Percentiles rank a stretch among this genome's conserved stretches.
Evolutionary conservation across 306 rosid genomes (phyloP).

Genomic region (Quercus glauca): DNA sequence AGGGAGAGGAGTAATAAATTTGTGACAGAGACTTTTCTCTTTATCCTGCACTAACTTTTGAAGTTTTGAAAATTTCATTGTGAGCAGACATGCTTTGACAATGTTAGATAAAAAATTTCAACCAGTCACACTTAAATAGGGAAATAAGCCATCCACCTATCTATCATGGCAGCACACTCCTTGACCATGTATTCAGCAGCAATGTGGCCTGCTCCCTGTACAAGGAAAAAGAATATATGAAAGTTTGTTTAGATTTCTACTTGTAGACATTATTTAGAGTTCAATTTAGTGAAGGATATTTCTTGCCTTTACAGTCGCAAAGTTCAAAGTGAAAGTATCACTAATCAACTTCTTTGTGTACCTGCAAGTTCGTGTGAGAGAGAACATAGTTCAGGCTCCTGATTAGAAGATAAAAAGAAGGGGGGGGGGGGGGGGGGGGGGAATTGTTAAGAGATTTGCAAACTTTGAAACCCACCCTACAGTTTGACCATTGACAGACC

Average conservation of each 20-base stretch:
- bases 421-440: neutral
- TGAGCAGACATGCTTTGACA: neutral
- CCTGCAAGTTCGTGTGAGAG: slow-evolving; percentile 13
- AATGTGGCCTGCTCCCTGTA: slow-evolving; percentile 28
- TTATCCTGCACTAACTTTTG: neutral
- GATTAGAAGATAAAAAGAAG: too few species aligned
- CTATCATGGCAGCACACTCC: slow-evolving; percentile 19
- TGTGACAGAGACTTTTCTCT: neutral
- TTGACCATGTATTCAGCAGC: slow-evolving; percentile 20
- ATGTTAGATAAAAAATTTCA: neutral
- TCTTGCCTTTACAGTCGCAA: slow-evolving; percentile 19
- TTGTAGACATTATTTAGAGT: neutral
- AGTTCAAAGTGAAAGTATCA: slow-evolving; percentile 3
- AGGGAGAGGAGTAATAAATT: neutral
- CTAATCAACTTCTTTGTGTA: slow-evolving; percentile 24
- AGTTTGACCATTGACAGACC: slow-evolving; percentile 19
- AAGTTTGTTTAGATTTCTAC: neutral
- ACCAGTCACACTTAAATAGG: slow-evolving; percentile 5
- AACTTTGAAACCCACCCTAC: slow-evolving; percentile 7
- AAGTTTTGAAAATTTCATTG: neutral
- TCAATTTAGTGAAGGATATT: neutral
- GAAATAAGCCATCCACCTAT: slow-evolving; percentile 24
- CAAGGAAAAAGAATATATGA: neutral
- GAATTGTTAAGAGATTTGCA: neutral
- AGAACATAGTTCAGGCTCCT: neutral